These are phyloP conservation scores for Avena insularis DNA, from an alignment of 176 grass and related monocot genomes.

Conservation along the genomic window DNA sequence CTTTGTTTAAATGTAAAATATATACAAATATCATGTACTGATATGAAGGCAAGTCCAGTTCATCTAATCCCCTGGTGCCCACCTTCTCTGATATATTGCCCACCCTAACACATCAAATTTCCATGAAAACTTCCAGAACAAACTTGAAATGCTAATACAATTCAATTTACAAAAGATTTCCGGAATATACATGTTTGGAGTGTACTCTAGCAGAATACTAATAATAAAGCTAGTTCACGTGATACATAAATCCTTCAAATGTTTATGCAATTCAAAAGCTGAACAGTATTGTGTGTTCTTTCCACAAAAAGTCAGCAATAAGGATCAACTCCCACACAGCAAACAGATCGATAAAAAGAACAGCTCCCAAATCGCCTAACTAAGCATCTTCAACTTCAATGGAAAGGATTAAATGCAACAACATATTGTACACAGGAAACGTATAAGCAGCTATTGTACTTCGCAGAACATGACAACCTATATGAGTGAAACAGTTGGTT, in stretches of 20 bases:
- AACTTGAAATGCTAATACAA: slow-evolving; percentile 9
- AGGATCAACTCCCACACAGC: not conserved
- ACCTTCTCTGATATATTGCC: not conserved
- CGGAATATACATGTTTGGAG: not conserved
- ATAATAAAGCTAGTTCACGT: slow-evolving; percentile 12
- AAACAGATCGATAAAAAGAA: slow-evolving; percentile 13
- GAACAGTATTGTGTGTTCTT: not conserved
- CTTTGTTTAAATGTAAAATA: slow-evolving; percentile 16
- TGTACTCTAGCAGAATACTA: not conserved
- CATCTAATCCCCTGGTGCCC: not conserved
- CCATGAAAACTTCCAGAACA: not conserved
- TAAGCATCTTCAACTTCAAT: not conserved
- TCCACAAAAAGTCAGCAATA: not conserved
- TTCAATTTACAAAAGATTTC: not conserved
- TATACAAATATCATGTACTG: not conserved
- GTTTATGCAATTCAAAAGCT: not conserved
- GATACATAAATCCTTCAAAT: not conserved
- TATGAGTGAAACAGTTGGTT: slow-evolving; percentile 20
- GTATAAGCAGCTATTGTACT: not conserved
- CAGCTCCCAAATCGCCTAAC: slow-evolving; percentile 4
- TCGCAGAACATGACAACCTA: not conserved
- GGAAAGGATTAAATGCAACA: slow-evolving; percentile 8
- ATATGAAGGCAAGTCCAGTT: not conserved
- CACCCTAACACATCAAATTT: not conserved
- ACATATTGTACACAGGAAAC: not conserved